Evolutionary conservation across 2,329 filamentous ascomycete species (phyloP).

Genomic region (Neospermospora avenae): DNA sequence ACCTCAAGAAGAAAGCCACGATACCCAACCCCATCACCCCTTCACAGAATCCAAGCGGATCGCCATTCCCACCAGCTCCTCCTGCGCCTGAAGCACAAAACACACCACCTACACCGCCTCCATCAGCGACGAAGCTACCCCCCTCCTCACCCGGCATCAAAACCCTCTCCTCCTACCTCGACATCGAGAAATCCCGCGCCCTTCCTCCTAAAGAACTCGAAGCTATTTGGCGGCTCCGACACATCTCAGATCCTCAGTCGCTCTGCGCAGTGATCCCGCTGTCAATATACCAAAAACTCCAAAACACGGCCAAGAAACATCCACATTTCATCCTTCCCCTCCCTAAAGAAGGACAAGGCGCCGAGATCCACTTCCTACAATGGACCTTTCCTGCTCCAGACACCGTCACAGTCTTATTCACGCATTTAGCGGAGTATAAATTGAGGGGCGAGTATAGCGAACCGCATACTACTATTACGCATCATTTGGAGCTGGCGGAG

Average conservation of each 20-base stretch:
- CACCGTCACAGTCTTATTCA: slow-evolving; percentile 82
- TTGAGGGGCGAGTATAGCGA: slow-evolving; percentile 81
- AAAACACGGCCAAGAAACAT: slow-evolving; percentile 65
- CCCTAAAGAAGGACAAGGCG: slow-evolving; percentile 63
- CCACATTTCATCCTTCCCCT: slow-evolving; percentile 92
- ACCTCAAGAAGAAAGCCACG: slow-evolving; percentile 65
- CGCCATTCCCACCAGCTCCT: slow-evolving; percentile 35
- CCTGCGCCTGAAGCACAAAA: slow-evolving; percentile 29
- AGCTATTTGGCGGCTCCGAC: slow-evolving; percentile 84
- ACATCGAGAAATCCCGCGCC: slow-evolving; percentile 70
- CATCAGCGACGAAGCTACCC: slow-evolving; percentile 11
- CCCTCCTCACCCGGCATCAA: slow-evolving; percentile 43
- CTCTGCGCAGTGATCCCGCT: slow-evolving; percentile 82
- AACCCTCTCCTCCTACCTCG: slow-evolving; percentile 66
- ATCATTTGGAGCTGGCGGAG: slow-evolving; percentile 76
- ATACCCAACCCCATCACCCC: slow-evolving; percentile 43
- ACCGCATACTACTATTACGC: slow-evolving; percentile 91
- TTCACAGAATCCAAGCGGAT: slow-evolving; percentile 32
- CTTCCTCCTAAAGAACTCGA: slow-evolving; percentile 81
- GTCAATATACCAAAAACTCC: slow-evolving; percentile 70
- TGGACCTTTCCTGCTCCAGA: slow-evolving; percentile 81
- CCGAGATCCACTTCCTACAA: slow-evolving; percentile 94
- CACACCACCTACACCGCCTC: not conserved
- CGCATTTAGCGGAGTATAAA: slow-evolving; percentile 91
- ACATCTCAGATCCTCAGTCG: slow-evolving; percentile 67